Conservation (phyloP, 2,329 filamentous ascomycete species). For the Akanthomyces lecanii region DNA sequence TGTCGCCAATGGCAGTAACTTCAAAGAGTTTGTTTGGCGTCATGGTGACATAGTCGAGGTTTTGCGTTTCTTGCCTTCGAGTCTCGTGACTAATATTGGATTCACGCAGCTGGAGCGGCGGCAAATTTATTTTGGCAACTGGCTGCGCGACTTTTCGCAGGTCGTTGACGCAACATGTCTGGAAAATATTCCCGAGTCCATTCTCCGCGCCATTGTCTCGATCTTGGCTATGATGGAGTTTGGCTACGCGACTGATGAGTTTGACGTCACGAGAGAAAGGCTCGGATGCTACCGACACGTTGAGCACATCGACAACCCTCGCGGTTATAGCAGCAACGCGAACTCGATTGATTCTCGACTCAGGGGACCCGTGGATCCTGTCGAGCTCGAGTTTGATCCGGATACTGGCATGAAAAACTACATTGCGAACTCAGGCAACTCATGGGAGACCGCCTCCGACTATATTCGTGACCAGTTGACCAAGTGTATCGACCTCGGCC, state of each 20-base stretch:
- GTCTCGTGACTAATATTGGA: slow-evolving; percentile 34
- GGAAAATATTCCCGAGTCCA: slow-evolving; percentile 28
- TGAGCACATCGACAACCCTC: slow-evolving; percentile 66
- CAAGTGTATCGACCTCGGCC: slow-evolving; percentile 66
- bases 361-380: slow-evolving; percentile 66
- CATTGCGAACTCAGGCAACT: slow-evolving; percentile 70
- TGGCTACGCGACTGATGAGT: slow-evolving; percentile 72
- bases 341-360: slow-evolving; percentile 73
- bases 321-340: slow-evolving; percentile 70
- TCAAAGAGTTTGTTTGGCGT: slow-evolving; percentile 39
- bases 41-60: slow-evolving; percentile 39
- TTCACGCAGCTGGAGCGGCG: slow-evolving; percentile 37
- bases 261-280: slow-evolving; percentile 72
- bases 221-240: slow-evolving; percentile 31
- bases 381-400: slow-evolving; percentile 67
- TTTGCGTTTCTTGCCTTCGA: slow-evolving; percentile 33
- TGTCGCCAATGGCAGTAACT: slow-evolving; percentile 34
- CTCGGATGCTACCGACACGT: slow-evolving; percentile 74
- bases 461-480: slow-evolving; percentile 69
- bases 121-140: slow-evolving; percentile 34
- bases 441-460: slow-evolving; percentile 80
- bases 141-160: slow-evolving; percentile 70
- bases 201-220: slow-evolving; percentile 28
- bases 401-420: slow-evolving; percentile 93
- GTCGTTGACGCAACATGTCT: slow-evolving; percentile 60